Evolutionary conservation across 495 filamentous ascomycete genomes (phyloP).

Genomic region (Podospora anserina): DNA sequence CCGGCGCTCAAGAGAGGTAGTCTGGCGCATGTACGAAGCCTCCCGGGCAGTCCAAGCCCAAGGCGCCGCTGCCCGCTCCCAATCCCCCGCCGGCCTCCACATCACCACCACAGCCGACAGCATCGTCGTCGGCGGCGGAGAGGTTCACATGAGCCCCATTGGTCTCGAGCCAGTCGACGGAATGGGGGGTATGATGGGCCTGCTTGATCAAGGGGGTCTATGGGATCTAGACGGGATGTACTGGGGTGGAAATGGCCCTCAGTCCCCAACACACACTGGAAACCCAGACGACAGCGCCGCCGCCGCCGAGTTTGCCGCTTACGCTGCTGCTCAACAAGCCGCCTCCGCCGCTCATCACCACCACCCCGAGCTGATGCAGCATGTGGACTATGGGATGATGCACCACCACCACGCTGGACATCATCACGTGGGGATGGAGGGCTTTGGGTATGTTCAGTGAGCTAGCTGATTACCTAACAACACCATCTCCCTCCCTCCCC

Average conservation of each 20-base stretch:
- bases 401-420: slow-evolving; percentile 15
- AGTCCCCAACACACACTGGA: background rate
- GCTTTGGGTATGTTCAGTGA: slow-evolving; percentile 24
- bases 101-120: slow-evolving; percentile 35
- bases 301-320: slow-evolving; percentile 28
- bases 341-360: background rate
- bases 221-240: slow-evolving; percentile 57
- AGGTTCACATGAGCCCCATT: slow-evolving; percentile 49
- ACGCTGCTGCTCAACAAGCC: slow-evolving; percentile 8
- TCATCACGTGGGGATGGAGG: slow-evolving; percentile 13
- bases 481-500: background rate
- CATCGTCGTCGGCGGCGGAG: slow-evolving; percentile 34
- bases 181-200: slow-evolving; percentile 47
- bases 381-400: slow-evolving; percentile 19
- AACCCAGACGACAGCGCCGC: background rate
- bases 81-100: slow-evolving; percentile 30
- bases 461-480: background rate
- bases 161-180: slow-evolving; percentile 50
- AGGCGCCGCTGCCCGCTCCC: slow-evolving; percentile 26
- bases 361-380: slow-evolving; percentile 12
- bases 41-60: slow-evolving; percentile 39
- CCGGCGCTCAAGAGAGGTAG: slow-evolving; percentile 63
- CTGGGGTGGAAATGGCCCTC: slow-evolving; percentile 31
- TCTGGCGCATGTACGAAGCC: slow-evolving; percentile 68
- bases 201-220: slow-evolving; percentile 52